phyloP scores from a whole-genome alignment of 768 basidiomycete genomes.

The Gloeopeniophorella convolvens region DNA sequence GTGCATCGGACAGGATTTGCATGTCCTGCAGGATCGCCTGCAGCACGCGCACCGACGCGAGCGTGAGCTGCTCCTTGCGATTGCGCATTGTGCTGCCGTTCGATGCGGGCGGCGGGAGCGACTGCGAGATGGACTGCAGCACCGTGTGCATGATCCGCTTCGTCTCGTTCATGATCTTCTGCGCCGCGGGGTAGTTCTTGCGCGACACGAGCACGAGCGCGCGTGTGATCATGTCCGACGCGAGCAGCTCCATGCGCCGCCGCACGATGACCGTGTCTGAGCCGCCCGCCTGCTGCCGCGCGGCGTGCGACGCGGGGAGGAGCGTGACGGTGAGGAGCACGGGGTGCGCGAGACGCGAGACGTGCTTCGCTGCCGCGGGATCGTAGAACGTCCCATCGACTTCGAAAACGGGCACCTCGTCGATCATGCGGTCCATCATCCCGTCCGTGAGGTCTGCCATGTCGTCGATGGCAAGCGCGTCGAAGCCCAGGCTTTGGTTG shows the following conservation, averaged over 20 bases:
- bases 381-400: constrained; percentile 95
- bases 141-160: constrained; percentile 90
- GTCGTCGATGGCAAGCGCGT: constrained; percentile 67
- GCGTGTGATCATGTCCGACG: constrained; percentile 96
- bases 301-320: constrained; percentile 44
- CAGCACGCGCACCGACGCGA: constrained; percentile 72
- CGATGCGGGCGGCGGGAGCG: constrained; percentile 50
- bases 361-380: constrained; percentile 74
- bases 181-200: constrained; percentile 85
- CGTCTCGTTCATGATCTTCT: constrained; percentile 85
- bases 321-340: constrained; percentile 93
- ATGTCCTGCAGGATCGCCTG: constrained; percentile 83
- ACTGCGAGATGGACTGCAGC: constrained; percentile 73
- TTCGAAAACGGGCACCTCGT: constrained; percentile 94
- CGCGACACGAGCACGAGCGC: constrained; percentile 87
- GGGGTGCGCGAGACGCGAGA: constrained; percentile 86
- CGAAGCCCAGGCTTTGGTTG: constrained; percentile 80
- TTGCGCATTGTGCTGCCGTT: constrained; percentile 50
- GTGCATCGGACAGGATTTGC: constrained; percentile 76
- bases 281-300: constrained; percentile 29
- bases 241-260: constrained; percentile 91
- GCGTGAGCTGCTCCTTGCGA: constrained; percentile 69
- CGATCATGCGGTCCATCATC: constrained; percentile 96
- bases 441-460: constrained; percentile 72
- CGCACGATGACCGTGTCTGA: constrained; percentile 90